Percentiles rank a stretch among this genome's conserved stretches.
These are phyloP conservation scores for Sarocladiaceae sp. DNA, from an alignment of 2,329 filamentous ascomycete genomes.

Conservation along the genomic window DNA sequence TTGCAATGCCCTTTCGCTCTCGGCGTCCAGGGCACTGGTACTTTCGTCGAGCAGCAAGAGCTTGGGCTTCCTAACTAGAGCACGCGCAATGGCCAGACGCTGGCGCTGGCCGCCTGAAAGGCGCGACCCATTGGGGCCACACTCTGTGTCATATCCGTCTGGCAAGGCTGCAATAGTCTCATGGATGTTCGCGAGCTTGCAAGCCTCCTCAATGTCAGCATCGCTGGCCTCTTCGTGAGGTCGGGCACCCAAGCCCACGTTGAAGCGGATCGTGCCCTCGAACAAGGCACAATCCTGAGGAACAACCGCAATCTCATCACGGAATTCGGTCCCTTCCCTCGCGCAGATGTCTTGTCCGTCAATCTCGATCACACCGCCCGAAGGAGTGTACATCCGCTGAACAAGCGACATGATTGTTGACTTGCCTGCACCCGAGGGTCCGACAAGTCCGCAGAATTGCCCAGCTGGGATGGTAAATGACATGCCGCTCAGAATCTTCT, in stretches of 20 bases:
- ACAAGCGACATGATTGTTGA: constrained; percentile 52
- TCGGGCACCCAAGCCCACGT: constrained; percentile 55
- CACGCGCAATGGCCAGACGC: constrained; percentile 61
- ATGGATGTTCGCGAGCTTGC: constrained; percentile 42
- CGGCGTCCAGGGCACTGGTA: constrained; percentile 35
- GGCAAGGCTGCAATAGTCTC: constrained; percentile 34
- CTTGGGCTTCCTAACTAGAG: constrained; percentile 80
- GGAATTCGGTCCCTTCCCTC: constrained; percentile 43
- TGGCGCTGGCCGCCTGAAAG: constrained; percentile 64
- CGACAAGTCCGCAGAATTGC: constrained; percentile 48
- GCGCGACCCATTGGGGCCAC: constrained; percentile 58
- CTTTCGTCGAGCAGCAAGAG: constrained; percentile 85
- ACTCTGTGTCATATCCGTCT: constrained; percentile 49
- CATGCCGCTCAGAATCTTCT: constrained; percentile 25
- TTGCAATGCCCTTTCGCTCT: constrained; percentile 90
- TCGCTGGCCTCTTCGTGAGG: background rate
- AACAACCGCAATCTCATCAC: constrained; percentile 47
- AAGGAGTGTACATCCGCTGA: constrained; percentile 38
- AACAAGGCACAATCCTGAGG: constrained; percentile 62
- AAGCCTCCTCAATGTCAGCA: constrained; percentile 36
- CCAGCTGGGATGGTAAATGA: constrained; percentile 33
- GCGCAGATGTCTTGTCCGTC: constrained; percentile 30
- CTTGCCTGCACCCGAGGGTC: constrained; percentile 52
- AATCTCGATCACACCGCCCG: constrained; percentile 39
- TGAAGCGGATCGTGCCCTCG: constrained; percentile 74